Evolutionary conservation across 202 grass and related monocot species (phyloP).

Genomic region (Zizania palustris): DNA sequence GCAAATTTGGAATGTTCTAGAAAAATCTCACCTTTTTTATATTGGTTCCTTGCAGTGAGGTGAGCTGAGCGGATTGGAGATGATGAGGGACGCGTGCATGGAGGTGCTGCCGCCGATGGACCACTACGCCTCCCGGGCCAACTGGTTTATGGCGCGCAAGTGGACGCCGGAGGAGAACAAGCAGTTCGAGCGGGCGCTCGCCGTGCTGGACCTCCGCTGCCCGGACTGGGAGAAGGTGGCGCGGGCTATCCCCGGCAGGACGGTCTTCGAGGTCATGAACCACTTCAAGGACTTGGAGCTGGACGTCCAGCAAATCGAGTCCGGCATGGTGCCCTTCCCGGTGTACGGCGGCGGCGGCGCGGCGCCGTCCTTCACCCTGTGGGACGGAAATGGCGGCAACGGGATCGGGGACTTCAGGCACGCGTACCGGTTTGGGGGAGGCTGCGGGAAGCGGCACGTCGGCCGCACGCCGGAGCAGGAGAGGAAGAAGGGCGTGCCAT

Average conservation of each 20-base stretch:
- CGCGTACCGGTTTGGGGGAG: constrained; percentile 40
- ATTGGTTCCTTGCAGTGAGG: constrained; percentile 38
- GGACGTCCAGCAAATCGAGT: constrained; percentile 83
- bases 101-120: constrained; percentile 65
- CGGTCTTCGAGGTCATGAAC: constrained; percentile 59
- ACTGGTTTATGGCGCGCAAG: constrained; percentile 35
- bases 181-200: constrained; percentile 78
- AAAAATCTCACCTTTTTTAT: constrained; percentile 23
- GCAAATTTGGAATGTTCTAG: constrained; percentile 36
- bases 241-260: constrained; percentile 67
- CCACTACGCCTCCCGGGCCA: constrained; percentile 41
- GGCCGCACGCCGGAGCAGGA: constrained; percentile 73
- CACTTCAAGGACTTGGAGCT: constrained; percentile 73
- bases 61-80: constrained; percentile 29
- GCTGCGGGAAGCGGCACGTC: constrained; percentile 50
- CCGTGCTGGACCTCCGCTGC: constrained; percentile 53
- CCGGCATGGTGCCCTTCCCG: constrained; percentile 54
- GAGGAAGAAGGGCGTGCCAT: constrained; percentile 97
- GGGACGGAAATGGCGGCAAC: constrained; percentile 44
- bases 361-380: constrained; percentile 60
- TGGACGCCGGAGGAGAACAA: constrained; percentile 96
- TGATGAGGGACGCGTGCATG: constrained; percentile 72
- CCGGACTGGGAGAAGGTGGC: constrained; percentile 83
- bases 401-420: constrained; percentile 45
- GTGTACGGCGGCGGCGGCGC: constrained; percentile 31